These are phyloP conservation scores for Capsella rubella DNA, from an alignment of 441 rosid species.

Conservation along the genomic window DNA sequence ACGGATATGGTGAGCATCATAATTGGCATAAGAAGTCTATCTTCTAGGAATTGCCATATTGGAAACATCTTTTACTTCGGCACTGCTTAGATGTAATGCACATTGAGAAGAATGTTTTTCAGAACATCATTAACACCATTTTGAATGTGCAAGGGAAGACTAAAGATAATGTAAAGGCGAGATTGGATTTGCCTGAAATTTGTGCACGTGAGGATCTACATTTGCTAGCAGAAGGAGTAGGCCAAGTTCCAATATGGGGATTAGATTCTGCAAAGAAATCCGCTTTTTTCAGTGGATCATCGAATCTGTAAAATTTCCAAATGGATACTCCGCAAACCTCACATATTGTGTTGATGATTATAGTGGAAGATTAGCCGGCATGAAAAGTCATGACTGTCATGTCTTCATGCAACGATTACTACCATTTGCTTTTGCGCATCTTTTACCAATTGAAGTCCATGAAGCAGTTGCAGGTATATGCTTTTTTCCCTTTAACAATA, in stretches of 20 bases:
- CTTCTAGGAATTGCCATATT: background rate
- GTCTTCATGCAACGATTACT: background rate
- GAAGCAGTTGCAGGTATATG: background rate
- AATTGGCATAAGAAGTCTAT: background rate
- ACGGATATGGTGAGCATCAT: background rate
- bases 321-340: background rate
- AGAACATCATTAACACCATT: background rate
- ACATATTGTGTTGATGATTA: background rate
- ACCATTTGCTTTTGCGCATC: background rate
- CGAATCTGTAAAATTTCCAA: background rate
- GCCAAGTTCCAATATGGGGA: background rate
- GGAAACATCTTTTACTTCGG: background rate
- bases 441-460: accelerated
- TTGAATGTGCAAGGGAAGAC: background rate
- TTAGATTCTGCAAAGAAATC: background rate
- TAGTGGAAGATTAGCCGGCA: too few relatives aligned
- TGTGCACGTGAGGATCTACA: background rate
- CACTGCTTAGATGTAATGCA: background rate
- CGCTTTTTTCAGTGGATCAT: background rate
- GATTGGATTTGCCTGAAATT: background rate
- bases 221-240: background rate
- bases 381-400: background rate
- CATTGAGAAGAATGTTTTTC: background rate
- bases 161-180: background rate
- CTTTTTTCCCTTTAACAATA: too few relatives aligned